A percentile compares a stretch with the other conserved stretches of the same genome.
phyloP scores from a whole-genome alignment of 108 stramenopile genomes.

The Conticribra weissflogii region DNA sequence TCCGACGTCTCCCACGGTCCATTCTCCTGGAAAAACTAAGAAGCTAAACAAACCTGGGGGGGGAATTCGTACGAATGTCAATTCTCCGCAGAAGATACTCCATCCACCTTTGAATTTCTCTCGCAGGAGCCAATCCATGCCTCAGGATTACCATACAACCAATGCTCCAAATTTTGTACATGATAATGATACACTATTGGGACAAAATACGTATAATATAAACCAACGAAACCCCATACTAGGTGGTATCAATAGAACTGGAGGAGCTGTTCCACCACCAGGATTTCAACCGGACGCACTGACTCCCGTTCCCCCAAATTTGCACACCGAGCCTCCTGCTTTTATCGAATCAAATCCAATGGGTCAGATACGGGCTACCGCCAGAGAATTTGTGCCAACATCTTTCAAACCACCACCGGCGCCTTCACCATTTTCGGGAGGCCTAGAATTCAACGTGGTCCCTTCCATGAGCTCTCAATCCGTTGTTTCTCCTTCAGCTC shows the following conservation, averaged over 20 bases:
- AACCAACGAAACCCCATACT: too few species aligned
- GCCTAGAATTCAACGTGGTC: slow-evolving; percentile 10
- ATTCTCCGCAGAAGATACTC: neutral
- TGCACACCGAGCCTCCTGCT: slow-evolving; percentile 4
- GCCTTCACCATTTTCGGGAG: slow-evolving; percentile 2
- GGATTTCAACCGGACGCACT: slow-evolving; percentile 43
- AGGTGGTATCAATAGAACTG: neutral
- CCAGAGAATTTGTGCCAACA: slow-evolving; percentile 76
- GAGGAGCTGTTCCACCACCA: slow-evolving; percentile 49
- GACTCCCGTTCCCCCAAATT: slow-evolving; percentile 4
- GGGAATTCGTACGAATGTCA: too few species aligned
- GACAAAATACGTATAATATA: too few species aligned
- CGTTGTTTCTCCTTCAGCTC: slow-evolving; percentile 13
- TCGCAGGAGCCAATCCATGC: neutral
- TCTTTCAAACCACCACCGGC: slow-evolving; percentile 24
- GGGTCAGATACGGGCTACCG: slow-evolving; percentile 76
- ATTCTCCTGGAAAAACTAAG: neutral
- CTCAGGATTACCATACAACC: neutral
- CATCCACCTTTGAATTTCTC: neutral
- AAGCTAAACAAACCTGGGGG: neutral
- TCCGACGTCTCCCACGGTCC: neutral
- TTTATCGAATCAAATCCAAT: slow-evolving; percentile 42
- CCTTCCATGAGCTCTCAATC: slow-evolving; percentile 42
- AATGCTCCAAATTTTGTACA: neutral
- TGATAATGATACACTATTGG: too few species aligned